phyloP scores from a whole-genome alignment of 2,329 filamentous ascomycete genomes.

The Helotiales sp. region DNA sequence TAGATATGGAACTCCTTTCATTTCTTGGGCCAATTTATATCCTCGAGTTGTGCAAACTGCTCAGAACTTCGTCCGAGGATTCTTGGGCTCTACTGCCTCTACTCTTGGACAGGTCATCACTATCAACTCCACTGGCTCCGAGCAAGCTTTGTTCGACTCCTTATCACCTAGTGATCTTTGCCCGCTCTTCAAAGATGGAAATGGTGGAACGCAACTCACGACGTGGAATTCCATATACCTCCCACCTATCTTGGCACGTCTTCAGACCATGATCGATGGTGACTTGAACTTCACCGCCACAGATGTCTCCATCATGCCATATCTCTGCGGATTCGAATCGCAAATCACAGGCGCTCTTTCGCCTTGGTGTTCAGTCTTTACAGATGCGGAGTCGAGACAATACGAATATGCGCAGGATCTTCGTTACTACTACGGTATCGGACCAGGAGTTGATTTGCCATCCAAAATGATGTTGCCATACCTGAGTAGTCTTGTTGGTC shows the following conservation, averaged over 20 bases:
- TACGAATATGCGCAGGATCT: conserved; percentile 71
- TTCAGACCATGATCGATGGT: conserved; percentile 55
- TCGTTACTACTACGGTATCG: conserved; percentile 66
- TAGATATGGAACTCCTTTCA: conserved; percentile 44
- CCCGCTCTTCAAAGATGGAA: conserved; percentile 56
- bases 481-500: conserved; percentile 51
- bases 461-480: conserved; percentile 62
- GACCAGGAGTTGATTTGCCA: conserved; percentile 54
- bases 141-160: conserved; percentile 57
- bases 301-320: conserved; percentile 61
- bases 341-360: conserved; percentile 63
- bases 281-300: conserved; percentile 52
- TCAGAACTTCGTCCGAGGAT: conserved; percentile 60
- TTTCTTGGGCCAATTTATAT: conserved; percentile 67
- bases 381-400: conserved; percentile 57
- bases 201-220: conserved; percentile 44
- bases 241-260: conserved; percentile 51
- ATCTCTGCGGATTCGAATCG: conserved; percentile 71
- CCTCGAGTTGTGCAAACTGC: conserved; percentile 63
- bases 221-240: conserved; percentile 53
- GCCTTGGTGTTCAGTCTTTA: conserved; percentile 64
- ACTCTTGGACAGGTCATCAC: conserved; percentile 56
- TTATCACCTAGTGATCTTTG: conserved; percentile 64
- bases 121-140: conserved; percentile 55
- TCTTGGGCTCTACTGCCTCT: conserved; percentile 55